Conservation (phyloP, 257 asterid species). For the Nemophila menziesii region DNA sequence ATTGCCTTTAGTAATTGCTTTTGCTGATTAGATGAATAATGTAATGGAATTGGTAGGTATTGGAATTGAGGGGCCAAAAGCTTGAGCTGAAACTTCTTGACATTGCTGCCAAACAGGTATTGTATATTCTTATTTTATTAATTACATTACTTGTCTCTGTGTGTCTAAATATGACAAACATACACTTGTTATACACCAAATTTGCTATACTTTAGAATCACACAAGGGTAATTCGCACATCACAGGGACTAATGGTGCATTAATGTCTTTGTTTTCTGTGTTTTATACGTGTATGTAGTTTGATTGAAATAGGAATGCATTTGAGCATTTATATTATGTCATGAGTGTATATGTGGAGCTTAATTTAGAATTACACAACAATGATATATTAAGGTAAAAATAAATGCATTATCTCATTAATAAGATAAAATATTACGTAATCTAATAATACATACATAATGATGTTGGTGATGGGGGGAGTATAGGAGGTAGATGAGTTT, state of each 20-base stretch:
- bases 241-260: neutral
- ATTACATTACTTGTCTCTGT: too few species aligned
- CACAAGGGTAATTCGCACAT: too few species aligned
- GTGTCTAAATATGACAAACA: too few species aligned
- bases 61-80: slow-evolving; percentile 78
- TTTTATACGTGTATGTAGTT: neutral
- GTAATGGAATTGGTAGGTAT: slow-evolving; percentile 30
- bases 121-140: too few species aligned
- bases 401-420: too few species aligned
- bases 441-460: slow-evolving; percentile 5
- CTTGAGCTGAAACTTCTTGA: slow-evolving; percentile 66
- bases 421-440: too few species aligned
- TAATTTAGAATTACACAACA: too few species aligned
- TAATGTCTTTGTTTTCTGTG: neutral
- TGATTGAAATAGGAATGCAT: neutral
- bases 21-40: slow-evolving; percentile 11
- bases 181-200: too few species aligned
- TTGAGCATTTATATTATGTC: neutral
- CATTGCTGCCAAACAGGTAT: slow-evolving; percentile 66
- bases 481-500: slow-evolving; percentile 90
- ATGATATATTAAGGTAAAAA: too few species aligned
- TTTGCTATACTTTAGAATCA: too few species aligned
- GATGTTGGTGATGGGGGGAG: slow-evolving; percentile 2
- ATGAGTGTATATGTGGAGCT: neutral
- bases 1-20: too few species aligned